These are phyloP conservation scores for Trichoderma aggressivum DNA, from an alignment of 2,329 filamentous ascomycete genomes.

Conservation along the genomic window DNA sequence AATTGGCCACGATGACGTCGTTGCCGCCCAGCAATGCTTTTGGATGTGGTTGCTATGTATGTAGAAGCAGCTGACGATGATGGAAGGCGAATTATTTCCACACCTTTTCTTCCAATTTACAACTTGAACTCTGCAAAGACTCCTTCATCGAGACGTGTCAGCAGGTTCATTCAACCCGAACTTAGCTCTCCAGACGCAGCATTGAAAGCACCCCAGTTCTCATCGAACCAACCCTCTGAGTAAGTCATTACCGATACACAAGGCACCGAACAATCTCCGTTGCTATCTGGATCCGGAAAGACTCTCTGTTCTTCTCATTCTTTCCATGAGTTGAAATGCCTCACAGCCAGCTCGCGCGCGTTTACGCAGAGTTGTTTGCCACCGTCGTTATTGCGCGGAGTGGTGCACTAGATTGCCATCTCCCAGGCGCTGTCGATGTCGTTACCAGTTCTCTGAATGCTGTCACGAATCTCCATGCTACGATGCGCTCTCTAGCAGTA, in stretches of 20 bases:
- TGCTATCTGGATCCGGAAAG: background rate
- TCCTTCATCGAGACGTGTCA: background rate
- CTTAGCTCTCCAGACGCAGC: background rate
- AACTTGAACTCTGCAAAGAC: background rate
- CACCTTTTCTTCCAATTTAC: background rate
- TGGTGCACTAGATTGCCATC: background rate
- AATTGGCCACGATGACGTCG: constrained; percentile 5
- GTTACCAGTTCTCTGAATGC: background rate
- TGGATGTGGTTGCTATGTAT: background rate
- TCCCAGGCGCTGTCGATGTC: background rate
- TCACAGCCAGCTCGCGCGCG: background rate
- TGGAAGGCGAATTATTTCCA: background rate
- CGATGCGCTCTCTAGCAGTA: background rate
- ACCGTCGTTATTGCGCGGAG: background rate
- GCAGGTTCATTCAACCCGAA: background rate
- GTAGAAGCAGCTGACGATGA: background rate
- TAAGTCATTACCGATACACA: no score
- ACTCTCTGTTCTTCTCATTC: background rate
- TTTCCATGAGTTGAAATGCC: background rate
- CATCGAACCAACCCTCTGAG: background rate
- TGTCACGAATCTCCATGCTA: background rate
- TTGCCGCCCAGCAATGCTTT: background rate
- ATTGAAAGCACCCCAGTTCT: background rate
- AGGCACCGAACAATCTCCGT: background rate
- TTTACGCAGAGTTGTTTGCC: background rate